Base-by-base conservation (phyloP, 176 grass and related monocot genomes). In the Otatea glauca region DNA sequence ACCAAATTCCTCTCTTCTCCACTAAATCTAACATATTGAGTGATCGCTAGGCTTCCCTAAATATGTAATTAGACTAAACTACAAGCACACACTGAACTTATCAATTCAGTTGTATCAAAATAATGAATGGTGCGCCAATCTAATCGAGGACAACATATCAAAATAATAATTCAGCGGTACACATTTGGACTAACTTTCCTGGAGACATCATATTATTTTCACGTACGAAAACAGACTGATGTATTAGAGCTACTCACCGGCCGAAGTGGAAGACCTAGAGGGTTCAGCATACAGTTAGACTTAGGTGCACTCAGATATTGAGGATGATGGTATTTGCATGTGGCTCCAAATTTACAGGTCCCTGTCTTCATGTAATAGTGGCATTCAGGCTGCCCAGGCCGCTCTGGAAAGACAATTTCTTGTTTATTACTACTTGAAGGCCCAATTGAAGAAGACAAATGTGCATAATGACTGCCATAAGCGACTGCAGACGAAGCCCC, bases 381-480 rank as follows among this genome's bases (percentile, higher is more conserved):
- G 54, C 93, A 94, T 49, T 94, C 93, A 78, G 93, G 93, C 56
- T 94, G 93, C 21, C 93, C 93, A 77, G 90, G 93, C 23, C 93
- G 79, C 32, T 90, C 90, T 51, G 93, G 93, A 64, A 88, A 92
- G 16, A 18, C 69, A 71, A 68, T 68, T 65, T 85, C 93, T 78
- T 87, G 86, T 43, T 84, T 87, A 71, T 78, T 83, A 72, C 49
- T 35, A 48, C 37, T 81, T 78, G 85, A 86, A 88, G 77, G 82
- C 62, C 79, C 72, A 72, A 75, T 35, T 74, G 85, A 92, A 68
- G 90, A 67, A 72, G 84, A 86, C 29, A 88, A 32, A 10, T 65
- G 85, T 2, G 82, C 55, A 86, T 92, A 90, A 64, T 85, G 87
- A 83, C 79, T 79, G 70, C 79, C 55, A 63, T 88, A 92, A 81